Percentiles rank a stretch among this genome's conserved stretches.
Evolutionary conservation across 1,284 basidiomycete species (phyloP).

Genomic region (Phellopilus nigrolimitatus): DNA sequence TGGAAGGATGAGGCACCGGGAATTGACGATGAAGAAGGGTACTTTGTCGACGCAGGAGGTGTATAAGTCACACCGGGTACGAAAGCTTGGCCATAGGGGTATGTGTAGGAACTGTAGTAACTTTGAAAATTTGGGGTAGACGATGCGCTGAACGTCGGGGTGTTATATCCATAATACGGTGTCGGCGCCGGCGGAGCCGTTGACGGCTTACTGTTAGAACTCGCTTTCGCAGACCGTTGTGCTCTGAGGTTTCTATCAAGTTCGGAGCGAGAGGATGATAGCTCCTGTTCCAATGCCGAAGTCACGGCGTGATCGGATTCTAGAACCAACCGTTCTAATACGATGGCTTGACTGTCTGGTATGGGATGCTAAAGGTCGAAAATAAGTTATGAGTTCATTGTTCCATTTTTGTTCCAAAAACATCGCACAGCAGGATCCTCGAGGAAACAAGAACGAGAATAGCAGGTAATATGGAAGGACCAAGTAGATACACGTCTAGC

Average conservation of each 20-base stretch:
- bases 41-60: slow-evolving; percentile 25
- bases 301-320: slow-evolving; percentile 63
- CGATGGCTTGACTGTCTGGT: slow-evolving; percentile 56
- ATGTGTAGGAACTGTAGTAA: slow-evolving; percentile 36
- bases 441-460: slow-evolving; percentile 2
- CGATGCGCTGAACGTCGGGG: slow-evolving; percentile 23
- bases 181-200: slow-evolving; percentile 21
- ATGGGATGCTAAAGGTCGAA: slow-evolving; percentile 43
- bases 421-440: too few relatives aligned
- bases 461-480: not conserved
- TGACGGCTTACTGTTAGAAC: slow-evolving; percentile 6
- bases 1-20: slow-evolving; percentile 24
- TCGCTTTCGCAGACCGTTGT: slow-evolving; percentile 37
- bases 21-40: slow-evolving; percentile 50
- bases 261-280: slow-evolving; percentile 57
- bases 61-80: slow-evolving; percentile 19
- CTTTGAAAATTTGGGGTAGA: slow-evolving; percentile 29
- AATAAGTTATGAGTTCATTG: slow-evolving; percentile 17
- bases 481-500: not conserved
- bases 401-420: too few relatives aligned
- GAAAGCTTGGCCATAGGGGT: slow-evolving; percentile 34
- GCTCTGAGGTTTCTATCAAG: slow-evolving; percentile 63
- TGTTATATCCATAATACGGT: slow-evolving; percentile 10
- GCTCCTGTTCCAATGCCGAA: slow-evolving; percentile 47
- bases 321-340: slow-evolving; percentile 54